These are phyloP conservation scores for Gliomastix tumulicola DNA, from an alignment of 2,329 filamentous ascomycete genomes.

Conservation along the genomic window DNA sequence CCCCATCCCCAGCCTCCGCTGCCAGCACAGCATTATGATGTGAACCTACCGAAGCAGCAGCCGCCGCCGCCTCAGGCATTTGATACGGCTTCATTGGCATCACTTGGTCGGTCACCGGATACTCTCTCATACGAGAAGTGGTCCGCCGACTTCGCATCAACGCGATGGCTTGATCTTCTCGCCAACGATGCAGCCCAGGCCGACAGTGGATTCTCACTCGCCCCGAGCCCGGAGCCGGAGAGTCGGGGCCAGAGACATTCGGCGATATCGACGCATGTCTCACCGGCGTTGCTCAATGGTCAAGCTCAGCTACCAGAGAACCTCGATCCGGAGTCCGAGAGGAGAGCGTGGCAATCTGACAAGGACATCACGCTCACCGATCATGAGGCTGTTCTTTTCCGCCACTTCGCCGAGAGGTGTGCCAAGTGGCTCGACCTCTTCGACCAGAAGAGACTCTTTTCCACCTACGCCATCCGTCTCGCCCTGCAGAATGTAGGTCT, in stretches of 20 bases:
- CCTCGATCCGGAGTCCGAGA: constrained; percentile 8
- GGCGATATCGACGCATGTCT: constrained; percentile 2
- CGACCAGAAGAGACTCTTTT: constrained; percentile 6
- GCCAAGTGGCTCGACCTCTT: constrained; percentile 7
- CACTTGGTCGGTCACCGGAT: constrained; percentile 1
- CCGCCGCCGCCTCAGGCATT: neutral
- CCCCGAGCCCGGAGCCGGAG: constrained; percentile 10
- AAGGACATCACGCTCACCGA: constrained; percentile 12
- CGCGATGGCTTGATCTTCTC: constrained; percentile 12
- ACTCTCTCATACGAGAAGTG: constrained; percentile 8
- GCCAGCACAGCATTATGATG: too few relatives aligned
- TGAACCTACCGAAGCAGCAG: neutral
- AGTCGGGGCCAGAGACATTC: neutral
- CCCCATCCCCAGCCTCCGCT: neutral
- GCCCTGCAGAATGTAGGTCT: constrained; percentile 38
- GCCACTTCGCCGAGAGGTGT: constrained; percentile 17
- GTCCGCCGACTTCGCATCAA: constrained; percentile 14
- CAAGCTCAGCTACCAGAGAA: constrained; percentile 4
- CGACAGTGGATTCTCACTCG: constrained; percentile 19
- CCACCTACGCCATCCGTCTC: constrained; percentile 7
- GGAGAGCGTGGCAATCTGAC: constrained; percentile 16
- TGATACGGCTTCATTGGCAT: neutral
- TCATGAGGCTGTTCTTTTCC: constrained; percentile 17
- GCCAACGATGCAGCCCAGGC: constrained; percentile 12
- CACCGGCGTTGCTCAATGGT: constrained; percentile 3